These are phyloP conservation scores for Dipodascopsis tothii DNA, from an alignment of 805 yeast genomes.

Conservation along the genomic window DNA sequence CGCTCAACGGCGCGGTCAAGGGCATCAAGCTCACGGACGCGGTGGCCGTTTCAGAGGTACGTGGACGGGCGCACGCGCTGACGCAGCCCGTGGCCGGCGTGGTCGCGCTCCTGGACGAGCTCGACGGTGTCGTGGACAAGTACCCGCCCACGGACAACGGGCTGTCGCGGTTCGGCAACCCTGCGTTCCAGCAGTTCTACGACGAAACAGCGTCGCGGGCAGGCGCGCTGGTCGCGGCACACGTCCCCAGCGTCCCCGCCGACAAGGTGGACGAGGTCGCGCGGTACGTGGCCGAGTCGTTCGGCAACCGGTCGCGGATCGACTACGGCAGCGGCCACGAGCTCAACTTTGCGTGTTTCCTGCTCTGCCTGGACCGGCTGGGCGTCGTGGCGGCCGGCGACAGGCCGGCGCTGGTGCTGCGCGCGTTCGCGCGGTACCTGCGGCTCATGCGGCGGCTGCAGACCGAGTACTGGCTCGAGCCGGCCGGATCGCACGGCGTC, in stretches of 20 bases:
- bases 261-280: slow-evolving; percentile 41
- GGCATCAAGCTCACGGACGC: slow-evolving; percentile 51
- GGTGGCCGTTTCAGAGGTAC: slow-evolving; percentile 33
- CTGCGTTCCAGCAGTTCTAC: slow-evolving; percentile 77
- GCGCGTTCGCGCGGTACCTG: slow-evolving; percentile 62
- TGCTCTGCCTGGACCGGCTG: slow-evolving; percentile 41
- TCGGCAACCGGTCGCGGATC: slow-evolving; percentile 78
- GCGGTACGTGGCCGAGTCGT: slow-evolving; percentile 59
- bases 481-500: slow-evolving; percentile 97
- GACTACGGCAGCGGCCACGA: slow-evolving; percentile 99
- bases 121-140: slow-evolving; percentile 39
- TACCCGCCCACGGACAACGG: slow-evolving; percentile 67
- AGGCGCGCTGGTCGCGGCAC: slow-evolving; percentile 21
- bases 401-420: slow-evolving; percentile 45
- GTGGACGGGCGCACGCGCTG: not conserved
- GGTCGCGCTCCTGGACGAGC: slow-evolving; percentile 39
- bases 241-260: not conserved
- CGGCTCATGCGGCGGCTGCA: slow-evolving; percentile 68
- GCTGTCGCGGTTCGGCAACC: slow-evolving; percentile 80
- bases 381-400: slow-evolving; percentile 12
- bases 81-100: slow-evolving; percentile 26
- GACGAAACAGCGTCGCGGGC: slow-evolving; percentile 44
- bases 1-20: slow-evolving; percentile 54
- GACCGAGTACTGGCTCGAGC: slow-evolving; percentile 73
- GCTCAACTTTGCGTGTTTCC: slow-evolving; percentile 65